Percentiles rank a stretch among this genome's conserved stretches.
These are phyloP conservation scores for Copromyces sp. DNA, from an alignment of 495 filamentous ascomycete species.

Conservation along the genomic window DNA sequence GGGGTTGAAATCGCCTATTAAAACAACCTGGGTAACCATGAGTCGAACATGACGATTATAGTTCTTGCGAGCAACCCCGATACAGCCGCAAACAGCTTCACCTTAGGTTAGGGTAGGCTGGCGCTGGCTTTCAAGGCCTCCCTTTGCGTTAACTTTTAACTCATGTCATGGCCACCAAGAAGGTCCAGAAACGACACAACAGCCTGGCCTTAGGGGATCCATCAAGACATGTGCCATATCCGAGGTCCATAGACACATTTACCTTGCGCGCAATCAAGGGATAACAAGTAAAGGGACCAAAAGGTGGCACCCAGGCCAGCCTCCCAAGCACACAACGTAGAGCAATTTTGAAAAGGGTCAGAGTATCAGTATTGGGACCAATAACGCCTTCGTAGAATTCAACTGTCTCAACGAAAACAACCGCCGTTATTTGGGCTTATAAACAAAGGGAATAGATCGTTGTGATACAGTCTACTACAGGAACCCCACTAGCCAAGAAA, in stretches of 20 bases:
- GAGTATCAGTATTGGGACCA: not conserved
- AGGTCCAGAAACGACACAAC: not conserved
- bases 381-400: not conserved
- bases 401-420: not conserved
- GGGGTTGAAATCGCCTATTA: not conserved
- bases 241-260: not conserved
- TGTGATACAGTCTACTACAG: constrained; percentile 14
- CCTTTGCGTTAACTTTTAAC: not conserved
- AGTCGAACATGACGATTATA: not conserved
- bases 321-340: not conserved
- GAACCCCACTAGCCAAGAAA: constrained; percentile 1
- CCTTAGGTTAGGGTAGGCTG: not conserved
- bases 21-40: not conserved
- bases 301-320: not conserved
- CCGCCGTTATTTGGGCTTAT: not conserved
- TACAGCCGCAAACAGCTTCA: not conserved
- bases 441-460: constrained; percentile 4
- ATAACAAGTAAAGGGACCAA: not conserved
- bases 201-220: not conserved
- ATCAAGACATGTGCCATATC: not conserved
- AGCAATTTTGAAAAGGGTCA: not conserved
- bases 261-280: not conserved
- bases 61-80: not conserved
- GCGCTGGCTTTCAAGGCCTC: not conserved
- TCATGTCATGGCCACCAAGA: not conserved